Conservation (phyloP, 2,329 filamentous ascomycete species). For the Fusarium beomiforme region DNA sequence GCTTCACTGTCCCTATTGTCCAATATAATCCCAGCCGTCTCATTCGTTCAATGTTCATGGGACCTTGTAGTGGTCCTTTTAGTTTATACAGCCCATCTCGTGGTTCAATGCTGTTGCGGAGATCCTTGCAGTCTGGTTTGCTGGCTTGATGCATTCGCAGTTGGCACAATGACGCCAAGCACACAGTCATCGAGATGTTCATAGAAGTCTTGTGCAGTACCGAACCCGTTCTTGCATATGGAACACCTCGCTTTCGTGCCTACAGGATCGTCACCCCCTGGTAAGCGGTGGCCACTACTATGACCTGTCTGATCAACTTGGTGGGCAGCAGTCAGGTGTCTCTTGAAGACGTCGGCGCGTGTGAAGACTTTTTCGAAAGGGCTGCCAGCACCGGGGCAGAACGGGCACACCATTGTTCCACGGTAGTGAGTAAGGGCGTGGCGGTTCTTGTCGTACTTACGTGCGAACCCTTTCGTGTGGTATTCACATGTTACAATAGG, state of each 20-base stretch:
- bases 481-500: constrained; percentile 95
- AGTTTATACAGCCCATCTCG: not conserved
- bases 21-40: constrained; percentile 12
- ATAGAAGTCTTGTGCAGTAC: constrained; percentile 94
- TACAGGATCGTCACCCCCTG: constrained; percentile 29
- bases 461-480: constrained; percentile 90
- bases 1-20: constrained; percentile 8
- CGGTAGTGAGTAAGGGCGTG: constrained; percentile 98
- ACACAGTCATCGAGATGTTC: constrained; percentile 85
- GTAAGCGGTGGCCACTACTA: constrained; percentile 72
- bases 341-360: constrained; percentile 95
- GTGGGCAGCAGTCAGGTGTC: constrained; percentile 92
- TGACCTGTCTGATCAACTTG: constrained; percentile 94
- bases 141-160: constrained; percentile 37
- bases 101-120: not conserved
- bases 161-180: constrained; percentile 64
- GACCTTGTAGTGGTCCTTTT: not conserved
- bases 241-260: constrained; percentile 83
- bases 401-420: constrained; percentile 97
- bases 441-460: constrained; percentile 98
- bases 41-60: constrained; percentile 12
- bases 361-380: constrained; percentile 96
- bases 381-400: constrained; percentile 89
- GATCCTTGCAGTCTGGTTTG: constrained; percentile 24
- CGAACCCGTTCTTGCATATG: constrained; percentile 83